Percentiles rank a stretch among this genome's conserved stretches.
Evolutionary conservation across 768 basidiomycete species (phyloP).

Genomic region (Cystobasidium tubakii): DNA sequence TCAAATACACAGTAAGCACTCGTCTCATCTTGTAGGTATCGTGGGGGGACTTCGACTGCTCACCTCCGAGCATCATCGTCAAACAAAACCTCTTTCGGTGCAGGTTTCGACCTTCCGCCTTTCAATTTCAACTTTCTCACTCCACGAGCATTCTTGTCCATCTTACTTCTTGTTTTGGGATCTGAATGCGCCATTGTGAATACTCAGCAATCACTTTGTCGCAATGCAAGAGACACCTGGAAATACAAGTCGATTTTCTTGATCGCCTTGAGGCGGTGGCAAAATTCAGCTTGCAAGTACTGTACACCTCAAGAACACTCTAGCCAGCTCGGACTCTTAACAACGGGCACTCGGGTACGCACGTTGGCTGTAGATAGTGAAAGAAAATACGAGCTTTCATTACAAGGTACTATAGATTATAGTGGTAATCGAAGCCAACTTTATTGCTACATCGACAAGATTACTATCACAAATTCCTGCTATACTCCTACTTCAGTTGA

Average conservation of each 20-base stretch:
- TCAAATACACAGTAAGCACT: neutral
- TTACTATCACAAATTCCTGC: neutral
- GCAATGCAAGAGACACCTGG: neutral
- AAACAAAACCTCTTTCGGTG: conserved; percentile 19
- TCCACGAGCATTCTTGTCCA: neutral
- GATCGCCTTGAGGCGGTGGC: neutral
- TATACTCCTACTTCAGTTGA: neutral
- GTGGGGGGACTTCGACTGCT: too few species aligned
- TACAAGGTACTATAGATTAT: too few species aligned
- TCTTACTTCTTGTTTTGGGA: conserved; percentile 17
- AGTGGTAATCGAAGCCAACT: neutral
- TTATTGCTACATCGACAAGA: neutral
- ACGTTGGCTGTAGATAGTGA: too few species aligned
- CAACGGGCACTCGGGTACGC: too few species aligned
- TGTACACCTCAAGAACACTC: too few species aligned
- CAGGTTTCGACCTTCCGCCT: conserved; percentile 10
- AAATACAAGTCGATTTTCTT: neutral
- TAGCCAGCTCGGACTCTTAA: too few species aligned
- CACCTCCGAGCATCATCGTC: conserved; percentile 39
- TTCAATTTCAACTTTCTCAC: neutral
- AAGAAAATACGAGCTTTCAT: neutral
- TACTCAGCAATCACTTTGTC: too few species aligned
- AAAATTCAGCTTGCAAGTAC: neutral
- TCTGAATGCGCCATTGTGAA: conserved; percentile 24
- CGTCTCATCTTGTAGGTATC: too few species aligned